A percentile compares a stretch with the other conserved stretches of the same genome.
These are phyloP conservation scores for Omphalea diandra DNA, from an alignment of 441 rosid genomes.

Conservation along the genomic window DNA sequence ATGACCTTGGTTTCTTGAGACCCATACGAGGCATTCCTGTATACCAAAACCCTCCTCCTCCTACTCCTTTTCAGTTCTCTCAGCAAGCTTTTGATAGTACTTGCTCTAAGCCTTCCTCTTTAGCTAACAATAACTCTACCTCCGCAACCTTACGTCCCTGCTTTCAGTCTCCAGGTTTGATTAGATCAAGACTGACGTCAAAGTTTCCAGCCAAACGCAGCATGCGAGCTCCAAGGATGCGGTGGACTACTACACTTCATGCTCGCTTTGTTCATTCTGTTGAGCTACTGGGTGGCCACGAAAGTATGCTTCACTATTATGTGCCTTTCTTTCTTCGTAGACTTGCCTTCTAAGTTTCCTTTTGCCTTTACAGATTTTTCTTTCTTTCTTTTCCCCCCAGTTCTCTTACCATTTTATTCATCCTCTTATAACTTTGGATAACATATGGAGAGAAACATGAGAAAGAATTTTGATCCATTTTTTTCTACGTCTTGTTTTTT, in stretches of 20 bases:
- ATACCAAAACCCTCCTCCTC: conserved; percentile 59
- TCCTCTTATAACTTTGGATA: conserved; percentile 17
- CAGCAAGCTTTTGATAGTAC: conserved; percentile 43
- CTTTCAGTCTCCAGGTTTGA: conserved; percentile 51
- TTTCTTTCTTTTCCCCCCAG: conserved; percentile 3
- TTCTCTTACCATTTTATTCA: not conserved
- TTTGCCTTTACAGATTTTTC: not conserved
- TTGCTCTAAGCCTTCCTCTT: conserved; percentile 18
- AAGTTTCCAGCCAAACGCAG: conserved; percentile 79
- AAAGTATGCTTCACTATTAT: conserved; percentile 69
- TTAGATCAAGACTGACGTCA: conserved; percentile 72
- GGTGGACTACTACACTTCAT: conserved; percentile 98
- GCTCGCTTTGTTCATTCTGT: conserved; percentile 97
- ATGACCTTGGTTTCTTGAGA: conserved; percentile 67
- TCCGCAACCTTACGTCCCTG: conserved; percentile 27
- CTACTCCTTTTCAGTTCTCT: conserved; percentile 54
- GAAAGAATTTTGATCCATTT: conserved; percentile 18
- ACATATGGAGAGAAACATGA: conserved; percentile 2
- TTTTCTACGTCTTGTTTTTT: conserved; percentile 17
- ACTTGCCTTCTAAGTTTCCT: too few species aligned
- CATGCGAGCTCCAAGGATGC: conserved; percentile 98
- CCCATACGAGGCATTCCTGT: conserved; percentile 96
- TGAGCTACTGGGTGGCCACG: conserved; percentile 95
- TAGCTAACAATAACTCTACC: conserved; percentile 25
- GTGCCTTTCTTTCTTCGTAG: conserved; percentile 7